phyloP scores from a whole-genome alignment of 208 protist species.

The Acanthamoeba pearcei region DNA sequence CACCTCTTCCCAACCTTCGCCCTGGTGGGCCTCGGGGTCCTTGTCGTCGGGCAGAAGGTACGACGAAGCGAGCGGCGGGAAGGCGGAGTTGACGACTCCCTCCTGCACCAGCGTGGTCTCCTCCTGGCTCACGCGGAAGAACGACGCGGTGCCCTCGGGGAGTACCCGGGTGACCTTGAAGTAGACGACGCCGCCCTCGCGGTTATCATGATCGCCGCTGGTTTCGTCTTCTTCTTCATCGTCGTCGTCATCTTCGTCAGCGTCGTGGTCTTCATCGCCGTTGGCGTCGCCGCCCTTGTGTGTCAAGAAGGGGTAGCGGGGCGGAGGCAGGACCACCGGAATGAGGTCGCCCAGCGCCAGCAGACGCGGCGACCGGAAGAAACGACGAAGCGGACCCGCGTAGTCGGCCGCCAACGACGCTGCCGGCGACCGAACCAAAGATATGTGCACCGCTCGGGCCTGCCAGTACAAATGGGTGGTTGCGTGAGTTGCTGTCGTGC shows the following conservation, averaged over 20 bases:
- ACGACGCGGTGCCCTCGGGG: not conserved
- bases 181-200: constrained; percentile 44
- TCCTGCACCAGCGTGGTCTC: constrained; percentile 71
- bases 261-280: constrained; percentile 45
- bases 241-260: constrained; percentile 45
- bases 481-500: not conserved
- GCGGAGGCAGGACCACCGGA: constrained; percentile 52
- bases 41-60: constrained; percentile 13
- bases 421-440: not conserved
- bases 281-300: not conserved
- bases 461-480: not conserved
- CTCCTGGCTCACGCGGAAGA: constrained; percentile 60
- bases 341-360: constrained; percentile 55
- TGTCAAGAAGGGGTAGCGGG: constrained; percentile 13
- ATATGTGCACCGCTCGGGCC: constrained; percentile 44
- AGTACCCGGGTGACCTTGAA: constrained; percentile 67
- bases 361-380: constrained; percentile 41
- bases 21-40: not conserved
- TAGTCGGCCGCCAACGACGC: not conserved
- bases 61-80: not conserved
- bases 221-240: not conserved
- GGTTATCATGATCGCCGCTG: not conserved
- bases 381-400: constrained; percentile 10
- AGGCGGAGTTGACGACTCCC: constrained; percentile 48
- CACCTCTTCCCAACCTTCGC: constrained; percentile 47